phyloP scores from a whole-genome alignment of 441 rosid genomes.

The Iberis amara region DNA sequence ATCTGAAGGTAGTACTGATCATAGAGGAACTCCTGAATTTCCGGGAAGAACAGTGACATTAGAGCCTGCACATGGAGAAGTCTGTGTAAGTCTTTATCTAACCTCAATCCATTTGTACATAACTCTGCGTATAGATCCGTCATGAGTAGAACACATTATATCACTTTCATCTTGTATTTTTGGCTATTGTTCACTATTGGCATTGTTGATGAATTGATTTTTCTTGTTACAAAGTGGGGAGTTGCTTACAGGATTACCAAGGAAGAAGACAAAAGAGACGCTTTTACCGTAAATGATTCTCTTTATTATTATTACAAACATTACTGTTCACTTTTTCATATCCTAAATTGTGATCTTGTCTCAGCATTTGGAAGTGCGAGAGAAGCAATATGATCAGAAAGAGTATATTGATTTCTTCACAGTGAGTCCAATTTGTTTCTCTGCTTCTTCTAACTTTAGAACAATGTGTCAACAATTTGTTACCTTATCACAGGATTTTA shows the following conservation, averaged over 20 bases:
- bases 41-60: constrained; percentile 88
- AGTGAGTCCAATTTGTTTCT: constrained; percentile 38
- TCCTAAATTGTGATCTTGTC: neutral
- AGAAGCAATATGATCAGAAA: constrained; percentile 90
- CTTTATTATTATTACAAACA: neutral
- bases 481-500: constrained; percentile 48
- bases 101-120: neutral
- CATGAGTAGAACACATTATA: too few relatives aligned
- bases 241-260: constrained; percentile 74
- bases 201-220: too few relatives aligned
- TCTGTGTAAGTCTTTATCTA: constrained; percentile 49
- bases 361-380: constrained; percentile 80
- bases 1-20: constrained; percentile 76
- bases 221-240: constrained; percentile 59
- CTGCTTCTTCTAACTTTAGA: constrained; percentile 6
- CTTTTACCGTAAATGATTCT: constrained; percentile 45
- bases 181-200: too few relatives aligned
- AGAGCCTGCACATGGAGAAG: constrained; percentile 62
- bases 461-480: neutral
- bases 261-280: constrained; percentile 65
- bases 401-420: constrained; percentile 74
- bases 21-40: constrained; percentile 72
- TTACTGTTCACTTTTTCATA: neutral
- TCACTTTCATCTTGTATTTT: too few relatives aligned
- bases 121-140: too few relatives aligned